phyloP scores from a whole-genome alignment of 495 filamentous ascomycete genomes.

The Chaetomidium leptoderma region DNA sequence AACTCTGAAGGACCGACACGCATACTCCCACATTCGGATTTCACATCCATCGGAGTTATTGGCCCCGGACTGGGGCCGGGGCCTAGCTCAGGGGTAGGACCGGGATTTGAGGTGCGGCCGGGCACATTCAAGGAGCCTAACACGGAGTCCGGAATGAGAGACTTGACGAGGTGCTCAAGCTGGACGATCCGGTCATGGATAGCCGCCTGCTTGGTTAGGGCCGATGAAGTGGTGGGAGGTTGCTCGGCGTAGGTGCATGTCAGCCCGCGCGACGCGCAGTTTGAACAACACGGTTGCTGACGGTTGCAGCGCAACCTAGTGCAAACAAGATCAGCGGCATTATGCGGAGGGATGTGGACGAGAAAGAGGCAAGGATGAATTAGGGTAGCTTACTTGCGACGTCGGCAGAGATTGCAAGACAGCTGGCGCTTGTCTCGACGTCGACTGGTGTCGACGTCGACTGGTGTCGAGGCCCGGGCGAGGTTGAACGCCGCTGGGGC shows the following conservation, averaged over 20 bases:
- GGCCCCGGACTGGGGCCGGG: too few relatives aligned
- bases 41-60: not conserved
- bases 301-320: constrained; percentile 1
- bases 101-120: not conserved
- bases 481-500: too few relatives aligned
- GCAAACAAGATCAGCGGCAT: not conserved
- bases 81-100: not conserved
- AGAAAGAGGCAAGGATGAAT: too few relatives aligned
- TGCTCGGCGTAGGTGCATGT: not conserved
- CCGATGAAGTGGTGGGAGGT: not conserved
- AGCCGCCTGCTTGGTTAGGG: not conserved
- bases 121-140: not conserved
- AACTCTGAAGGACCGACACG: not conserved
- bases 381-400: not conserved
- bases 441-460: not conserved
- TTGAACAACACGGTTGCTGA: constrained; percentile 1
- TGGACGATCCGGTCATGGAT: constrained; percentile 5
- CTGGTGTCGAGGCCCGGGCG: too few relatives aligned
- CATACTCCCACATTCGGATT: constrained; percentile 2
- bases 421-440: not conserved
- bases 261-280: not conserved
- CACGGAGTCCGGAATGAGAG: not conserved
- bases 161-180: constrained; percentile 3
- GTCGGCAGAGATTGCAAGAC: not conserved
- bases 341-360: too few relatives aligned